Evolutionary conservation across 208 protist species (phyloP), one percentile per base, ranked within the genome.

Genomic region (Leishmania guyanensis): DNA sequence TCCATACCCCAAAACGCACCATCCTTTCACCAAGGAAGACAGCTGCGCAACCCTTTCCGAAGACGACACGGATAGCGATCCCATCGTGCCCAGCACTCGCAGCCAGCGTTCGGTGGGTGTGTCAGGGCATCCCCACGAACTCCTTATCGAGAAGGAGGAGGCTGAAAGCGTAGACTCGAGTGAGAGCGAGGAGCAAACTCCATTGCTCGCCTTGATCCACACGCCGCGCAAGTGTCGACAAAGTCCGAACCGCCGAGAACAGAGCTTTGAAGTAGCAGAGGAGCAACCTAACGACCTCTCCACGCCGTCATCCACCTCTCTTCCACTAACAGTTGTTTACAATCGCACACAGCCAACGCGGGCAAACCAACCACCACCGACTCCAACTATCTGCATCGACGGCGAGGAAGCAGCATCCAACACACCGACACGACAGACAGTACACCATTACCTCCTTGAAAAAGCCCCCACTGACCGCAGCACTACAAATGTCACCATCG

Each of bases 21-120:
- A 66, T 29, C 79, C 33, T 54, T n/a, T 62, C 53, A 64, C 79
- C 36, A 73, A 78, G 36, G 79, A 83, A 10, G 50, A 46, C 73
- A 62, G 60, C 14, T 43, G 39, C 39, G n/a, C 74, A 0, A 33
- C 29, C 5, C 3, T 48, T 8, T 76, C 80, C 51, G 71, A 71
- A 8, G 54, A 68, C 14, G 64, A 77, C 3, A 72, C 75, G 12
- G 80, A 79, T 22, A 58, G 48, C 0, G 54, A 17, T 1, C 39
- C 64, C 33, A 43, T 84, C 39, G n/a, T 58, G 2, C 51, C 58
- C 3, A 70, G 43, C 56, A 69, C 53, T 17, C 43, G 22, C 9
- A 46, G 5, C 0, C 68, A 33, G 16, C 66, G 56, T 2, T 60
- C 71, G n/a, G n/a, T 9, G 17, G 71, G 71, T 22, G 46, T 9